phyloP scores from a whole-genome alignment of 1,284 basidiomycete genomes.

The Cutaneotrichosporon sp. region DNA sequence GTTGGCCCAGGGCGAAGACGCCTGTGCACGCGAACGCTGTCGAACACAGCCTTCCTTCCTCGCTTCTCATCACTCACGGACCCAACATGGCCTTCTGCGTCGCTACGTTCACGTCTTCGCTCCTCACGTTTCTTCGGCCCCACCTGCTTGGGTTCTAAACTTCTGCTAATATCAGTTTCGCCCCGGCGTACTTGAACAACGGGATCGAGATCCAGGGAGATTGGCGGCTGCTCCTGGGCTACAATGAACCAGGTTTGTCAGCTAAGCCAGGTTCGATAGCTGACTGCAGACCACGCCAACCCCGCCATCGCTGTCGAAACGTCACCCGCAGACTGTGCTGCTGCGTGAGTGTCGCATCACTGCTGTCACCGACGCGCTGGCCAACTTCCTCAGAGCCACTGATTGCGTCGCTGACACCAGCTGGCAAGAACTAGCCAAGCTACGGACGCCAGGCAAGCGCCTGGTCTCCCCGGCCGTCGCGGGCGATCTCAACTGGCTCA shows the following conservation, averaged over 20 bases:
- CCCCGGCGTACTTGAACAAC: constrained; percentile 34
- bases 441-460: constrained; percentile 23
- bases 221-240: constrained; percentile 34
- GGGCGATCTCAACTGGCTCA: constrained; percentile 31
- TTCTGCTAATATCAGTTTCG: constrained; percentile 27
- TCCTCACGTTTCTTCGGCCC: too few species aligned
- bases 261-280: not conserved
- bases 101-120: too few species aligned
- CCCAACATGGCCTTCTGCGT: too few species aligned
- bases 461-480: constrained; percentile 42
- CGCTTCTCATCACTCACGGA: too few species aligned
- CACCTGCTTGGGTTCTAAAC: too few species aligned
- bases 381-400: not conserved
- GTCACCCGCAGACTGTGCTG: constrained; percentile 25
- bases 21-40: too few species aligned
- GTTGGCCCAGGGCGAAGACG: not conserved
- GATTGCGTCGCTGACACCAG: constrained; percentile 13
- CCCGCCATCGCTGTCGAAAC: constrained; percentile 23
- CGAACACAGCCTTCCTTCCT: too few species aligned
- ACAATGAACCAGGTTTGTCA: constrained; percentile 42
- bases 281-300: constrained; percentile 32
- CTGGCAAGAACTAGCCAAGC: constrained; percentile 31
- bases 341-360: constrained; percentile 23
- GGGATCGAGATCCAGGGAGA: constrained; percentile 26
- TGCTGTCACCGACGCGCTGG: too few species aligned